A percentile compares a stretch with the other conserved stretches of the same genome.
Evolutionary conservation across 1,139 yeast genomes (phyloP).

Genomic region (Suhomyces chickasaworum): DNA sequence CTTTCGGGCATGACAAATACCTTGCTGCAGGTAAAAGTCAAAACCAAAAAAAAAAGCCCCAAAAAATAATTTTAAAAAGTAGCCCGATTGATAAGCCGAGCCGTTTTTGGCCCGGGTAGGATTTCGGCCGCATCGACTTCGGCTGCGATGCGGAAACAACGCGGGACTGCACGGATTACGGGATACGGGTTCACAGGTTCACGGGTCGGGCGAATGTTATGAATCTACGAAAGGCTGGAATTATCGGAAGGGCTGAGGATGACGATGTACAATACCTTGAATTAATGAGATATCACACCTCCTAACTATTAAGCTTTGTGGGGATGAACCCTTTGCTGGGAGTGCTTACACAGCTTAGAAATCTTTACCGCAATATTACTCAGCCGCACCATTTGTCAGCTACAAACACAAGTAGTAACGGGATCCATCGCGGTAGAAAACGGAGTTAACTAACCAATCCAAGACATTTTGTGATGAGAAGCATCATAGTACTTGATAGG

Average conservation of each 20-base stretch:
- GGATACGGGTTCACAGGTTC: not conserved
- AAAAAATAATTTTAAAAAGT: conserved; percentile 1
- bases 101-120: conserved; percentile 8
- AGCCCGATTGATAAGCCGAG: conserved; percentile 6
- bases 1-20: conserved; percentile 4
- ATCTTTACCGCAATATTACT: conserved; percentile 3
- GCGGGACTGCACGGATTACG: not conserved
- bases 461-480: too few relatives aligned
- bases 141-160: not conserved
- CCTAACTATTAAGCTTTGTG: not conserved
- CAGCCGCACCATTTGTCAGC: conserved; percentile 13
- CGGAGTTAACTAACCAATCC: too few relatives aligned
- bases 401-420: not conserved
- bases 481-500: not conserved
- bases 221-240: conserved; percentile 1
- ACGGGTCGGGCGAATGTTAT: not conserved
- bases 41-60: conserved; percentile 2
- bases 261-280: not conserved
- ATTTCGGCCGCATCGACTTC: conserved; percentile 3
- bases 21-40: conserved; percentile 5
- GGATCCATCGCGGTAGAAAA: not conserved
- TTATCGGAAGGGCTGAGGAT: conserved; percentile 1
- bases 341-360: too few relatives aligned
- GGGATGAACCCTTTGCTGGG: not conserved
- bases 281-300: not conserved